Percentiles rank a stretch among this genome's conserved stretches.
phyloP scores from a whole-genome alignment of 495 filamentous ascomycete genomes.

The Glarea lozoyensis region DNA sequence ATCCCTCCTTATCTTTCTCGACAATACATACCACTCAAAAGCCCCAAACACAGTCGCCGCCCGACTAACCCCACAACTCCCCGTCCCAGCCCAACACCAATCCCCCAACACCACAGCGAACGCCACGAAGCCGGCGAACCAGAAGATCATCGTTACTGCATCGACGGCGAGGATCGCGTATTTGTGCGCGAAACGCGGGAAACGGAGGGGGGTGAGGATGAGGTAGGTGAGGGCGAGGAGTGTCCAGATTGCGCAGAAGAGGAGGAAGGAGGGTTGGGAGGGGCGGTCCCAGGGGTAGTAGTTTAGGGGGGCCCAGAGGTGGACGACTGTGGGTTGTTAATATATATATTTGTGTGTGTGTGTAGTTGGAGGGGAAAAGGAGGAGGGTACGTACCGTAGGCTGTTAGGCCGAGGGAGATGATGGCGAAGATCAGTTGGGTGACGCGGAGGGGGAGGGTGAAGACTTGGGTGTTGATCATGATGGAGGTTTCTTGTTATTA shows the following conservation, averaged over 20 bases:
- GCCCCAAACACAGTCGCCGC: slow-evolving; percentile 27
- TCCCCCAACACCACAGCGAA: slow-evolving; percentile 46
- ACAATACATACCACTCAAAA: slow-evolving; percentile 17
- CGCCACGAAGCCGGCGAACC: slow-evolving; percentile 78
- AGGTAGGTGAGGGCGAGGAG: slow-evolving; percentile 61
- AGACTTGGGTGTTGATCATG: slow-evolving; percentile 31
- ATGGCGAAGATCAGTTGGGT: slow-evolving; percentile 57
- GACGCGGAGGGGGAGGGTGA: slow-evolving; percentile 55
- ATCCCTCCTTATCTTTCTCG: too few relatives aligned
- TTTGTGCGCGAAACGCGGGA: slow-evolving; percentile 47
- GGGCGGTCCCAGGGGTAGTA: slow-evolving; percentile 25
- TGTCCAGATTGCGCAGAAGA: slow-evolving; percentile 68
- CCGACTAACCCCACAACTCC: slow-evolving; percentile 27
- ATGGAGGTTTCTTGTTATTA: too few relatives aligned
- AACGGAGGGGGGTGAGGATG: slow-evolving; percentile 49
- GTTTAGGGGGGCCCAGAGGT: slow-evolving; percentile 1
- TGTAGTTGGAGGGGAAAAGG: not conserved
- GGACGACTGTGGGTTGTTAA: slow-evolving; percentile 25
- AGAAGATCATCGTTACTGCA: slow-evolving; percentile 70
- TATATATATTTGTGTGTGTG: slow-evolving; percentile 16
- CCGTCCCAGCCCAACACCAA: slow-evolving; percentile 28
- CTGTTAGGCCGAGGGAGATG: slow-evolving; percentile 61
- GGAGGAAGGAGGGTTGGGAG: slow-evolving; percentile 54
- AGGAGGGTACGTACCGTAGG: slow-evolving; percentile 45
- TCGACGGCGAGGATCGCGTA: slow-evolving; percentile 57